Conservation (phyloP, 805 yeast genomes). For the Grigorovia humatica region DNA sequence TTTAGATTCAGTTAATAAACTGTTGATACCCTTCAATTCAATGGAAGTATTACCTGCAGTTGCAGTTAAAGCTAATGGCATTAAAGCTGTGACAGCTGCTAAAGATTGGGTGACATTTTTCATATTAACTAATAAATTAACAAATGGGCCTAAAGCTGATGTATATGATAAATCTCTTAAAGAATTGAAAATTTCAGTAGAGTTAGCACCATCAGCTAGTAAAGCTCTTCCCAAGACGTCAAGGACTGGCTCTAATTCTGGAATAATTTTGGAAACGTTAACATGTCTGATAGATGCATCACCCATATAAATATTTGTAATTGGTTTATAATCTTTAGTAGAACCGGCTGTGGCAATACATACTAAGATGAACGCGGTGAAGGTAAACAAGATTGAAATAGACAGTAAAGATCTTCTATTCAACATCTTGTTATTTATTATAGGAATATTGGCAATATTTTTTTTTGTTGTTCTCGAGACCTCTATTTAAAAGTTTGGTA, state of each 20-base stretch:
- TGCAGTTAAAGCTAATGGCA: conserved; percentile 21
- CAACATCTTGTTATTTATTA: background rate
- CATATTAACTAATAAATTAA: conserved; percentile 20
- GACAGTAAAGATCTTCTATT: conserved; percentile 4
- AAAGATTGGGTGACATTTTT: conserved; percentile 17
- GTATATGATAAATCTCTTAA: conserved; percentile 19
- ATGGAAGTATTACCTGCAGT: conserved; percentile 8
- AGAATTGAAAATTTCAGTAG: conserved; percentile 14
- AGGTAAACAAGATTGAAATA: conserved; percentile 12
- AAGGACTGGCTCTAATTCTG: conserved; percentile 21
- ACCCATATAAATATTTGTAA: conserved; percentile 24
- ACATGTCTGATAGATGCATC: conserved; percentile 25
- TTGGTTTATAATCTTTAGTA: conserved; percentile 22
- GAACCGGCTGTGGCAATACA: conserved; percentile 27
- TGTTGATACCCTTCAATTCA: conserved; percentile 10
- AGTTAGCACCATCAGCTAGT: conserved; percentile 14
- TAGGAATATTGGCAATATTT: background rate
- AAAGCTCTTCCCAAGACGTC: conserved; percentile 21
- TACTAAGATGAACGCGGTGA: conserved; percentile 21
- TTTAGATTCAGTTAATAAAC: conserved; percentile 13
- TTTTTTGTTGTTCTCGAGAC: background rate
- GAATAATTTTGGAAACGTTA: conserved; percentile 27
- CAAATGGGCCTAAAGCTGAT: conserved; percentile 21
- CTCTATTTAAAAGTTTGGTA: no score
- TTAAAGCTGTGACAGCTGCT: conserved; percentile 16